phyloP scores from a whole-genome alignment of 495 filamentous ascomycete species.

The Monascus purpureus region DNA sequence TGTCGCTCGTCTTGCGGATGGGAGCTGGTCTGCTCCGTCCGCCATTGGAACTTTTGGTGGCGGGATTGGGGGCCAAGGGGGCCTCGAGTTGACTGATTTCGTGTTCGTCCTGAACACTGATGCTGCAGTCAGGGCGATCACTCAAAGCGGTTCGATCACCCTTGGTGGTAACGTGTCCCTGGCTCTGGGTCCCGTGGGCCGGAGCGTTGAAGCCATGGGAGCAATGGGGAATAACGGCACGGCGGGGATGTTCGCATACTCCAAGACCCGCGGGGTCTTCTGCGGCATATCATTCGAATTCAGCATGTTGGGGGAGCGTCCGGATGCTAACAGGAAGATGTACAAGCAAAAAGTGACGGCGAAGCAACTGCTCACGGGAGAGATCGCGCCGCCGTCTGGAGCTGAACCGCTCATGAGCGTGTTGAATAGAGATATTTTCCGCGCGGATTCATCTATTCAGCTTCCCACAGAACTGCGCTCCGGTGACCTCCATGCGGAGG shows the following conservation, averaged over 20 bases:
- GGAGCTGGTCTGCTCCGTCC: constrained; percentile 84
- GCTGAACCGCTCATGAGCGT: constrained; percentile 75
- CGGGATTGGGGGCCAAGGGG: constrained; percentile 92
- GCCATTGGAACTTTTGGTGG: constrained; percentile 84
- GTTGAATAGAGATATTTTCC: constrained; percentile 71
- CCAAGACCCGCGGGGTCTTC: constrained; percentile 93
- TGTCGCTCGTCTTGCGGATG: constrained; percentile 83
- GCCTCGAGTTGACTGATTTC: constrained; percentile 94
- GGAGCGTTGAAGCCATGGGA: constrained; percentile 92
- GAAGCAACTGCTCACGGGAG: constrained; percentile 64
- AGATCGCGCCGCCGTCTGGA: constrained; percentile 61
- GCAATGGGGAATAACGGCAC: constrained; percentile 83
- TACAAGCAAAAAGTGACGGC: constrained; percentile 75
- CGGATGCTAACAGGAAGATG: constrained; percentile 92
- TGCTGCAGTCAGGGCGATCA: constrained; percentile 83
- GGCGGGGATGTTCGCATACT: constrained; percentile 87
- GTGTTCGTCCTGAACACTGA: constrained; percentile 97
- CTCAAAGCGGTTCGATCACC: constrained; percentile 78
- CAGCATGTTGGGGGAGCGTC: constrained; percentile 75
- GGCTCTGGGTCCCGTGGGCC: constrained; percentile 81
- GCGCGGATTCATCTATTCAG: too few relatives aligned
- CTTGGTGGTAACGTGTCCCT: constrained; percentile 94
- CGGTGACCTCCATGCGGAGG: too few relatives aligned
- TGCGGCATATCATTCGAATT: constrained; percentile 92
- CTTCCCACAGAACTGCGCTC: too few relatives aligned